Conservation (phyloP, 192 early-diverging fungal genomes). For the Spizellomyces sp. region DNA sequence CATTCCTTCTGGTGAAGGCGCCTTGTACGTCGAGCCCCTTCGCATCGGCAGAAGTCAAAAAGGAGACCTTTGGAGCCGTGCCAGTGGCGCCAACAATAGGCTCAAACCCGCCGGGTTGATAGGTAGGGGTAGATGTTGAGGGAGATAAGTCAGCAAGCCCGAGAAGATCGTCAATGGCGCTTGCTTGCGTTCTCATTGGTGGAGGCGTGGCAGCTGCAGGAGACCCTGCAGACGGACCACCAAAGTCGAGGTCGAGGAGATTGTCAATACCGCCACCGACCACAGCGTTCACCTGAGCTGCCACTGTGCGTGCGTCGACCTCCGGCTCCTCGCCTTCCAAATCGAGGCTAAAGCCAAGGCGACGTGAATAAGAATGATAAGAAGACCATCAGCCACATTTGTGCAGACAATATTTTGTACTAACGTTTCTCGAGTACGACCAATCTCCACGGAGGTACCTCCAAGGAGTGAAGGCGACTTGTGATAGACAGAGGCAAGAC, state of each 20-base stretch:
- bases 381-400: background rate
- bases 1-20: constrained; percentile 29
- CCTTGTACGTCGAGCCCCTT: constrained; percentile 45
- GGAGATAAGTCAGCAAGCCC: constrained; percentile 42
- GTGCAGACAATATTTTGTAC: background rate
- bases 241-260: constrained; percentile 74
- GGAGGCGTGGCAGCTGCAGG: constrained; percentile 5
- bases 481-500: constrained; percentile 94
- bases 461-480: constrained; percentile 83
- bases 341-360: constrained; percentile 2
- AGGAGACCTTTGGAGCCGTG: constrained; percentile 24
- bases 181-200: constrained; percentile 5
- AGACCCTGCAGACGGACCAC: constrained; percentile 42
- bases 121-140: constrained; percentile 1
- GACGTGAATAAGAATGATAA: constrained; percentile 11
- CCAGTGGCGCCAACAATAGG: background rate
- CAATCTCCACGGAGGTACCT: constrained; percentile 31
- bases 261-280: constrained; percentile 64
- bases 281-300: constrained; percentile 37
- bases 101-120: too few species aligned
- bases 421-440: constrained; percentile 8
- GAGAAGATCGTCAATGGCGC: constrained; percentile 50
- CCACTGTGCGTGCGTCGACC: constrained; percentile 28
- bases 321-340: constrained; percentile 47
- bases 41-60: constrained; percentile 31